These are phyloP conservation scores for Ajuga reptans DNA, from an alignment of 305 asterid species.

Conservation along the genomic window DNA sequence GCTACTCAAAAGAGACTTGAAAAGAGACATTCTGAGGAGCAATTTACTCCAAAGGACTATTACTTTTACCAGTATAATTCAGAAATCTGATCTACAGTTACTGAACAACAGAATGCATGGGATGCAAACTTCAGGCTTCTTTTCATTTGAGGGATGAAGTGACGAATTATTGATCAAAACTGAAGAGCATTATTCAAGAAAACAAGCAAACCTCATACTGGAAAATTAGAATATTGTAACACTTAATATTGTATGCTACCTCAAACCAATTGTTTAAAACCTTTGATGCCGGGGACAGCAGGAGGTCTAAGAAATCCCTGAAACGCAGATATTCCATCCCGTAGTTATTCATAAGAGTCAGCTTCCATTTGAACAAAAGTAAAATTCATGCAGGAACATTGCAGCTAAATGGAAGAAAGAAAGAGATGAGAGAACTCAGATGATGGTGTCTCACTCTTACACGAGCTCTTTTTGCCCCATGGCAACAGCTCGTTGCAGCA, in stretches of 20 bases:
- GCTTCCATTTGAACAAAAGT: not conserved
- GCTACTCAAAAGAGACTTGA: not conserved
- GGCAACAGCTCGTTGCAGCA: constrained; percentile 50
- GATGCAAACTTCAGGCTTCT: not conserved
- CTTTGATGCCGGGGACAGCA: constrained; percentile 85
- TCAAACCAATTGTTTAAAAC: constrained; percentile 91
- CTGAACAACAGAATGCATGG: not conserved
- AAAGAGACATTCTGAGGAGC: not conserved
- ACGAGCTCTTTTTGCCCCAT: constrained; percentile 79
- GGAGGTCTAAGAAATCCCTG: constrained; percentile 86
- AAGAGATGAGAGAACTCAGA: constrained; percentile 13
- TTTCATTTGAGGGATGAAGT: not conserved
- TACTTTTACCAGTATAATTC: no score
- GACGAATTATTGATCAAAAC: not conserved
- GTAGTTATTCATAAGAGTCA: not conserved
- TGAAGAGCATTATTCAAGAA: not conserved
- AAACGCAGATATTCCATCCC: constrained; percentile 5
- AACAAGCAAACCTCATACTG: not conserved
- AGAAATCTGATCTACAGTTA: not conserved
- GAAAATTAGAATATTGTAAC: not conserved
- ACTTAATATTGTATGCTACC: constrained; percentile 33
- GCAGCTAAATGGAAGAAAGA: not conserved
- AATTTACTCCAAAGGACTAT: not conserved
- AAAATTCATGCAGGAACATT: constrained; percentile 6
- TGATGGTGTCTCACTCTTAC: constrained; percentile 39